phyloP scores from a whole-genome alignment of 2,329 filamentous ascomycete genomes.

The Diaporthe eres region DNA sequence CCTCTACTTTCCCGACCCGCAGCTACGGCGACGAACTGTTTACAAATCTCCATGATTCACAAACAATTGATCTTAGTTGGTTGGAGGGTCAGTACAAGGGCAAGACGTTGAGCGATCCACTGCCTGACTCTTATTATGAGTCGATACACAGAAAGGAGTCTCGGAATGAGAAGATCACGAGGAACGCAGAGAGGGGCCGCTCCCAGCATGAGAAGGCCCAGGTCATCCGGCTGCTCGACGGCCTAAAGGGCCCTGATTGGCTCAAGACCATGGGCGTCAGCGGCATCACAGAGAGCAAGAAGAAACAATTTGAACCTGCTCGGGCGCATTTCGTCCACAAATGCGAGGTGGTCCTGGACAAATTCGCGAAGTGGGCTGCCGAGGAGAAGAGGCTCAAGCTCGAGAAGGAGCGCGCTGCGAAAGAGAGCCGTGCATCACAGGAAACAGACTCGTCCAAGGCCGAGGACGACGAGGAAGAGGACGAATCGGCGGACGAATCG shows the following conservation, averaged over 20 bases:
- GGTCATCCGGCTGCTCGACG: constrained; percentile 78
- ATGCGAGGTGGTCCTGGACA: constrained; percentile 84
- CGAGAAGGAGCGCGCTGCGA: constrained; percentile 77
- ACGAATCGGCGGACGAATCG: constrained; percentile 51
- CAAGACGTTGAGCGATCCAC: constrained; percentile 64
- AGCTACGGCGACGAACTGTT: constrained; percentile 70
- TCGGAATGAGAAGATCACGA: constrained; percentile 72
- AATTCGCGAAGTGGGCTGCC: constrained; percentile 89
- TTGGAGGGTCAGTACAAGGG: constrained; percentile 62
- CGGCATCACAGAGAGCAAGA: constrained; percentile 85
- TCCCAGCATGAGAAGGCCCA: constrained; percentile 78
- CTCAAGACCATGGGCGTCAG: constrained; percentile 91
- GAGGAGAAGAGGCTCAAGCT: constrained; percentile 88
- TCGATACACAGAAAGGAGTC: constrained; percentile 71
- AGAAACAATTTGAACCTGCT: constrained; percentile 88
- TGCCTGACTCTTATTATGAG: constrained; percentile 69
- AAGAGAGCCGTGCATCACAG: constrained; percentile 53
- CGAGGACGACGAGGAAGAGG: constrained; percentile 47
- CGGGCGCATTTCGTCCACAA: constrained; percentile 87
- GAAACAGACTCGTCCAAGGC: constrained; percentile 42
- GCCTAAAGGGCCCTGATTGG: constrained; percentile 93
- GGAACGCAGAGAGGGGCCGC: constrained; percentile 74
- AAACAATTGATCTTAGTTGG: constrained; percentile 70
- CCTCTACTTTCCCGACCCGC: constrained; percentile 58
- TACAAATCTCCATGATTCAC: constrained; percentile 68